Evolutionary conservation across 176 grass and related monocot species (phyloP).

Genomic region (Zizania latifolia): DNA sequence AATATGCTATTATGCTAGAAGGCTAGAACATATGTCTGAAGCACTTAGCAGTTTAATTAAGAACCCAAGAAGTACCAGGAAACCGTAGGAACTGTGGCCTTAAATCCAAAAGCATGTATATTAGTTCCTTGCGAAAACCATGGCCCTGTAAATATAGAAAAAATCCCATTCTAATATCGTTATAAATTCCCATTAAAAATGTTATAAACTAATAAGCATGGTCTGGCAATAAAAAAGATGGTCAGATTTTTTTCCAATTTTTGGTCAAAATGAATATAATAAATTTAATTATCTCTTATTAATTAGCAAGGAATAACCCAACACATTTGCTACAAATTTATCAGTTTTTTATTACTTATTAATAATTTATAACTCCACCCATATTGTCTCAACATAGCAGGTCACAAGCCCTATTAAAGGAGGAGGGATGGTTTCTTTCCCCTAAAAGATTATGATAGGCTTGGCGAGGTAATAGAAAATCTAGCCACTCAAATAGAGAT

Average conservation of each 20-base stretch:
- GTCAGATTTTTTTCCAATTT: background rate
- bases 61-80: background rate
- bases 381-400: too few relatives aligned
- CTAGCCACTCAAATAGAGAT: too few relatives aligned
- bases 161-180: background rate
- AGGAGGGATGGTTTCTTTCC: too few relatives aligned
- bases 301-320: background rate
- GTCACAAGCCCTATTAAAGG: too few relatives aligned
- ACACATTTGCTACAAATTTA: background rate
- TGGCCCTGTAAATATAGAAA: conserved; percentile 43
- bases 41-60: background rate
- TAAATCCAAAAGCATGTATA: background rate
- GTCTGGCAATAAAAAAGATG: background rate
- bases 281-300: background rate
- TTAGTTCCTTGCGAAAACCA: conserved; percentile 66
- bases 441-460: too few relatives aligned
- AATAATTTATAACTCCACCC: too few relatives aligned
- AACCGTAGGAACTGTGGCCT: background rate
- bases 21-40: background rate
- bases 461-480: too few relatives aligned
- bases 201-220: conserved; percentile 11
- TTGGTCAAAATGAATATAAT: background rate
- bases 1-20: background rate
- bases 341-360: too few relatives aligned
- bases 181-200: background rate